These are phyloP conservation scores for Albifimbria verrucaria DNA, from an alignment of 2,329 filamentous ascomycete genomes.

Conservation along the genomic window DNA sequence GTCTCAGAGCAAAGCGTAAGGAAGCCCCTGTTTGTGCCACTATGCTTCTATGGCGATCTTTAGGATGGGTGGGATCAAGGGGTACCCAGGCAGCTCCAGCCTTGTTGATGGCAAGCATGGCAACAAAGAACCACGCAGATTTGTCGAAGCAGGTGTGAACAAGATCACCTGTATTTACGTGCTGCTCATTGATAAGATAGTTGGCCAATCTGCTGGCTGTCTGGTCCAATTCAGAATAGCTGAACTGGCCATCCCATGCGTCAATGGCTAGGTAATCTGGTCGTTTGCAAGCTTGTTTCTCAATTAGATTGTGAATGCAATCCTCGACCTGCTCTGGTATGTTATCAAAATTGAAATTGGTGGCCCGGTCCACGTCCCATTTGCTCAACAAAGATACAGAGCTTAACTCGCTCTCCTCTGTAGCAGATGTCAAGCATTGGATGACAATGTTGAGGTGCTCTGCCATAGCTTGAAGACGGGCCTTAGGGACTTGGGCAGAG, in stretches of 20 bases:
- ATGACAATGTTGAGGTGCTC: too few relatives aligned
- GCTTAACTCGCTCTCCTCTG: too few relatives aligned
- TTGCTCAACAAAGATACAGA: too few relatives aligned
- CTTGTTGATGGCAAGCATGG: conserved; percentile 20
- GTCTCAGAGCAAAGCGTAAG: background rate
- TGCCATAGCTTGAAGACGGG: too few relatives aligned
- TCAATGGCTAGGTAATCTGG: background rate
- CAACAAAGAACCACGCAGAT: conserved; percentile 16
- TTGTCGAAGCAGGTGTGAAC: conserved; percentile 18
- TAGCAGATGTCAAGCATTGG: too few relatives aligned
- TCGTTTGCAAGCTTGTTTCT: background rate
- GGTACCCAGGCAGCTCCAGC: conserved; percentile 18
- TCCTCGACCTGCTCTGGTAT: background rate
- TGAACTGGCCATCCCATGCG: background rate
- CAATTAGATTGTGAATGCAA: background rate
- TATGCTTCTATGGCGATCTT: conserved; percentile 8
- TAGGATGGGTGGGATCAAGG: conserved; percentile 12
- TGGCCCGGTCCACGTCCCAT: too few relatives aligned
- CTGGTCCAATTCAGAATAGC: background rate
- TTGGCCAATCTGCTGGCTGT: background rate
- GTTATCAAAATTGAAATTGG: background rate
- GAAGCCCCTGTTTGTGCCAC: conserved; percentile 1
- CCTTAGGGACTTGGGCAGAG: too few relatives aligned
- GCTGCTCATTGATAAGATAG: background rate
- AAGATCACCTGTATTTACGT: background rate